Evolutionary conservation across 768 basidiomycete species (phyloP), one percentile per base, ranked within the genome.

Genomic region (Amanita phalloides): DNA sequence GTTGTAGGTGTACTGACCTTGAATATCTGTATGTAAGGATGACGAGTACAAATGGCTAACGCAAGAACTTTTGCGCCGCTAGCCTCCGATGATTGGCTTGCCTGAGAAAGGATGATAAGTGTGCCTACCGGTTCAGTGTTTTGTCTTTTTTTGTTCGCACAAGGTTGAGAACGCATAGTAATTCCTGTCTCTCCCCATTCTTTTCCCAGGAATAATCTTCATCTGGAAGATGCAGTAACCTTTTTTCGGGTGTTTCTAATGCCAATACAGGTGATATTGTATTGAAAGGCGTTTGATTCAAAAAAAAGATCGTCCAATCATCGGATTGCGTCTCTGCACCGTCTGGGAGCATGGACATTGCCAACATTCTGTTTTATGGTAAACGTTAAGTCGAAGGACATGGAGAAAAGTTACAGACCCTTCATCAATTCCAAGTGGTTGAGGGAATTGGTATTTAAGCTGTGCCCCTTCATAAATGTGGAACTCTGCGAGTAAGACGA

Each of bases 251-350:
- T 6, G 77, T 79, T 58, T 86, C 86, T 56, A 86, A 69, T 1
- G 87, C 81, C 38, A 94, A 74, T 13, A 92, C 78, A 5, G 91
- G 87, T 1, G 84, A 79, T 56, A 95, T 90, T 14, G 83, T 84
- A 62, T 93, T 92, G 69, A 85, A 88, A 0, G 84, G 75, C 0
- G 89, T 91, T 68, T 97, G 96, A 63, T 97, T 97, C 53, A 99
- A 78, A 66, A 95, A 96, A 76, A 99, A 99, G 41, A 97, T 83
- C 4, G 96, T 98, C 94, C 94, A 98, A 67, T 98, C 96, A 64
- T 95, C 91, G 21, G 86, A 70, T 55, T 95, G 89, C 47, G 86
- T 82, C 69, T 99, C 95, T 28, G 93, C 96, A 5, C 96, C 96
- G 66, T 99, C 96, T 9, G 96, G 96, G 20, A 99, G 78, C 96